A percentile compares a stretch with the other conserved stretches of the same genome.
These are phyloP conservation scores for Lyophyllum shimeji DNA, from an alignment of 768 basidiomycete species.

Conservation along the genomic window DNA sequence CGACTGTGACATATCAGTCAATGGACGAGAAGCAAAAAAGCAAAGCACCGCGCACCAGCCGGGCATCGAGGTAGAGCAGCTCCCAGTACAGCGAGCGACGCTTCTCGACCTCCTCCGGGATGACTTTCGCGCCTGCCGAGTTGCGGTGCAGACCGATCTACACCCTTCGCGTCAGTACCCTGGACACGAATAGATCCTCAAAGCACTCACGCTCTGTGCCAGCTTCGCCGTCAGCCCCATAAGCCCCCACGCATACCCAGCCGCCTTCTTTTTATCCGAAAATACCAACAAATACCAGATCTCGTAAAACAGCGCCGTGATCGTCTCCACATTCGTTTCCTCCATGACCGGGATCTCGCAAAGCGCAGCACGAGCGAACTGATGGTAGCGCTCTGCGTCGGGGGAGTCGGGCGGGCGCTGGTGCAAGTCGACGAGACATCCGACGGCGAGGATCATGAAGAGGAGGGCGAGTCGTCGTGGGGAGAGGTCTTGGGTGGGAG, in stretches of 20 bases:
- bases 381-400: constrained; percentile 61
- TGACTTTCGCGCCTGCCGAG: constrained; percentile 61
- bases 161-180: not conserved
- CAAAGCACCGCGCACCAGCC: constrained; percentile 42
- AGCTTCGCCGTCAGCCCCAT: constrained; percentile 60
- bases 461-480: constrained; percentile 65
- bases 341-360: constrained; percentile 68
- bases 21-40: constrained; percentile 7
- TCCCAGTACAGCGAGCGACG: constrained; percentile 72
- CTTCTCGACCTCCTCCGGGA: constrained; percentile 70
- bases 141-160: constrained; percentile 36
- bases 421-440: constrained; percentile 61
- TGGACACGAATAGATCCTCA: too few species aligned
- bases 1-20: constrained; percentile 32
- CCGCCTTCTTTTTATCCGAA: constrained; percentile 67
- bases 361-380: constrained; percentile 55
- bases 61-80: constrained; percentile 62
- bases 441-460: constrained; percentile 70
- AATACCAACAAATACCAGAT: constrained; percentile 70
- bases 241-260: constrained; percentile 55
- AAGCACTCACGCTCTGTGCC: constrained; percentile 65
- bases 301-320: constrained; percentile 58
- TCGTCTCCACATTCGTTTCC: constrained; percentile 65
- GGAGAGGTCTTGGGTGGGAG: constrained; percentile 49
- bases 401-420: constrained; percentile 44